phyloP scores from a whole-genome alignment of 2,329 filamentous ascomycete species.

The Epichloe sibirici region DNA sequence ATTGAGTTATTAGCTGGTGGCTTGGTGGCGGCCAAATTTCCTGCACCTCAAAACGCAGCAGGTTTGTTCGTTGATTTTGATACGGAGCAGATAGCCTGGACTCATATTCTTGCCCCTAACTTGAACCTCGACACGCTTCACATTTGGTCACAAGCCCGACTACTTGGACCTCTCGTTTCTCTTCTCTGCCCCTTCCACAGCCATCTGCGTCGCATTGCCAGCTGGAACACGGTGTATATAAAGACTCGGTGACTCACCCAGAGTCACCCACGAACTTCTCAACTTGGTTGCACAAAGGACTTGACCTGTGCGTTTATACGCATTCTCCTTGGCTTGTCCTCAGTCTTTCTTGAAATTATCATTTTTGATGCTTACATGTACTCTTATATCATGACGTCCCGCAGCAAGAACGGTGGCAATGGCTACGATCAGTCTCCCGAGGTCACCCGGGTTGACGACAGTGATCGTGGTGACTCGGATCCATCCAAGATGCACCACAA shows the following conservation, averaged over 20 bases:
- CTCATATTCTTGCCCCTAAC: not conserved
- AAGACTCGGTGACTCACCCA: not conserved
- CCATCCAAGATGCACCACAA: constrained; percentile 15
- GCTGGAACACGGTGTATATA: not conserved
- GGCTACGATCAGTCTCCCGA: constrained; percentile 5
- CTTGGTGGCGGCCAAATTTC: not conserved
- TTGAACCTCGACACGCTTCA: not conserved
- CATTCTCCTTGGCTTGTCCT: too few species aligned
- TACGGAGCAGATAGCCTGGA: not conserved
- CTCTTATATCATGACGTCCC: not conserved
- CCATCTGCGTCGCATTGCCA: not conserved
- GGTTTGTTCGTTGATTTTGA: too few species aligned
- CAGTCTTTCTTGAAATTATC: too few species aligned
- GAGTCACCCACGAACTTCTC: not conserved
- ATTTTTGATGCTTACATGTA: too few species aligned
- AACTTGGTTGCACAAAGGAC: too few species aligned
- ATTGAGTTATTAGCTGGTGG: not conserved
- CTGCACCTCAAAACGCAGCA: not conserved
- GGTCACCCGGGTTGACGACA: constrained; percentile 7
- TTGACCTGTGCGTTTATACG: too few species aligned
- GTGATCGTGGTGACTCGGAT: constrained; percentile 9
- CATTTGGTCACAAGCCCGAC: not conserved
- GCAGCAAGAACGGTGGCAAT: not conserved
- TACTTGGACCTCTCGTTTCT: not conserved
- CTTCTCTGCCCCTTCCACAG: not conserved